phyloP scores from a whole-genome alignment of 305 asterid species.

The Fraxinus latifolia region DNA sequence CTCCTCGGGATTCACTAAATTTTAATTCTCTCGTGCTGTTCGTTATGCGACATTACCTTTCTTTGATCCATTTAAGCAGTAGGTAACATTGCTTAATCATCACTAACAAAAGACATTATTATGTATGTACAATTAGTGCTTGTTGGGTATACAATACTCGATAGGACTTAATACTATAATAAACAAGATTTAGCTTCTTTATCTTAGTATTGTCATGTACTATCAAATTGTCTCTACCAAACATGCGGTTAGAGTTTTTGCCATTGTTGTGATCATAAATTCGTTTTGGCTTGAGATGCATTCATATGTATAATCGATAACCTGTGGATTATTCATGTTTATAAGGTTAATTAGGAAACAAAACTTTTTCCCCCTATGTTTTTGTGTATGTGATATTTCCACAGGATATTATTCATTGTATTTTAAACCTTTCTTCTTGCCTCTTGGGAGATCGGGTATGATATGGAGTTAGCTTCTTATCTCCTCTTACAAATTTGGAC shows the following conservation, averaged over 20 bases:
- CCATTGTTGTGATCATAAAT: not conserved
- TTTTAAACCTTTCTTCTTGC: not conserved
- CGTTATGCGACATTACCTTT: not conserved
- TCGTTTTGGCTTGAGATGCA: not conserved
- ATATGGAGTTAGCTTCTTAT: not conserved
- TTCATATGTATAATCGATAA: no score
- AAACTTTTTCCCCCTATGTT: not conserved
- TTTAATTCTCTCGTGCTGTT: not conserved
- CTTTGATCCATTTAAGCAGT: not conserved
- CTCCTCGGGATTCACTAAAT: not conserved
- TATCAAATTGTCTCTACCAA: not conserved
- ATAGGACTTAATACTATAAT: not conserved
- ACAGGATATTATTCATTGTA: not conserved
- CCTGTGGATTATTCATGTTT: not conserved
- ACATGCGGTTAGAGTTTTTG: not conserved
- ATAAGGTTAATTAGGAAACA: not conserved
- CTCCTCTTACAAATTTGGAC: not conserved
- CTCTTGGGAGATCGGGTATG: not conserved
- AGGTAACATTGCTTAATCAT: not conserved
- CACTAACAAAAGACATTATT: not conserved
- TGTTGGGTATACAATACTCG: not conserved
- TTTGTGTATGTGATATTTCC: not conserved
- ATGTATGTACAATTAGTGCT: no score
- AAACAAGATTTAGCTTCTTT: not conserved
- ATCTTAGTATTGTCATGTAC: not conserved